Percentiles rank a stretch among this genome's conserved stretches.
Conservation (phyloP, 345 rosid genomes). For the Viola odorata region DNA sequence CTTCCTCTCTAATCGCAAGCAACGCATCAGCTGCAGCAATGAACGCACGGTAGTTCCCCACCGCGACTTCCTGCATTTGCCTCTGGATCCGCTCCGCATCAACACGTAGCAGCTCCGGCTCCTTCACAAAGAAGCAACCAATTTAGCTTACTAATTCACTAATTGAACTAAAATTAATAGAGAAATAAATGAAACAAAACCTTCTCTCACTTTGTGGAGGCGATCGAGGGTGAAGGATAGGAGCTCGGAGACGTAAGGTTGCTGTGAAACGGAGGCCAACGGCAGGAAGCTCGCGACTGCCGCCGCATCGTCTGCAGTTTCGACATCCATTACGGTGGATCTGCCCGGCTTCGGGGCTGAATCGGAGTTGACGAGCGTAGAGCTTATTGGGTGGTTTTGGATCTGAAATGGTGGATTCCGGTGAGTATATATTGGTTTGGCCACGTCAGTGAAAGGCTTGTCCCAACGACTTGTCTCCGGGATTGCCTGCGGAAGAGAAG, state of each 20-base stretch:
- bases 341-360: constrained; percentile 2
- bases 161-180: neutral
- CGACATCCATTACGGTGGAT: constrained; percentile 41
- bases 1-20: constrained; percentile 79
- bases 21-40: constrained; percentile 89
- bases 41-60: constrained; percentile 89
- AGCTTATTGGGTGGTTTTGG: neutral
- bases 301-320: constrained; percentile 33
- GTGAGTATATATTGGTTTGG: no score
- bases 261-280: constrained; percentile 79
- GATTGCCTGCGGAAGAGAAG: no score
- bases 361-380: neutral
- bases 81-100: constrained; percentile 92
- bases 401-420: no score
- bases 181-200: neutral
- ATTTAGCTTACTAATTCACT: neutral
- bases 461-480: no score
- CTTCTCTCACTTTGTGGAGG: constrained; percentile 96
- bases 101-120: constrained; percentile 91
- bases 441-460: no score
- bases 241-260: constrained; percentile 93
- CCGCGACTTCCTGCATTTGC: constrained; percentile 99
- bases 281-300: constrained; percentile 46
- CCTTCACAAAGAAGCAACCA: constrained; percentile 29
- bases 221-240: constrained; percentile 99